Conservation (phyloP, 2,329 filamentous ascomycete genomes). For the Pochonia chlamydosporia region DNA sequence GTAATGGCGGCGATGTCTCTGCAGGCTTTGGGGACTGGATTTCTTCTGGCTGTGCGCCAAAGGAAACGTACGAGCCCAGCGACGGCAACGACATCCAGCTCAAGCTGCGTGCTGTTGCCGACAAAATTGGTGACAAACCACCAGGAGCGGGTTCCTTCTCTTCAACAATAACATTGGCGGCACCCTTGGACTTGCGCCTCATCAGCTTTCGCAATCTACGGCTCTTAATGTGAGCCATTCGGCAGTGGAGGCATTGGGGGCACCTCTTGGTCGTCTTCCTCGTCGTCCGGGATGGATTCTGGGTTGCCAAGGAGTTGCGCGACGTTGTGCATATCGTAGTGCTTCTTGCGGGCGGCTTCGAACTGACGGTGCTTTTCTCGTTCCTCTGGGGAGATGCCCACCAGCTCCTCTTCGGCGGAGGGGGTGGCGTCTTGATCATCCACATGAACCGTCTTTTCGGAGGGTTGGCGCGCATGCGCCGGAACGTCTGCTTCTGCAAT, state of each 20-base stretch:
- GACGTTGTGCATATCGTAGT: constrained; percentile 98
- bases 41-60: not conserved
- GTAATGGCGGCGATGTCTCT: not conserved
- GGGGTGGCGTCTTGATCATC: constrained; percentile 55
- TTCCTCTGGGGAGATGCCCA: constrained; percentile 63
- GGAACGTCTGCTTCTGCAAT: constrained; percentile 42
- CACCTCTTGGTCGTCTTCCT: constrained; percentile 31
- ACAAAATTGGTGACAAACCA: not conserved
- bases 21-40: not conserved
- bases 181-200: not conserved
- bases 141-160: not conserved
- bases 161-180: not conserved
- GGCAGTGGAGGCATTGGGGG: constrained; percentile 41
- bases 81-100: constrained; percentile 1
- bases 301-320: constrained; percentile 79
- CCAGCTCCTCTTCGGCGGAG: constrained; percentile 49
- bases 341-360: constrained; percentile 86
- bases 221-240: constrained; percentile 26
- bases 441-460: constrained; percentile 73
- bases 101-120: not conserved
- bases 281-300: constrained; percentile 58
- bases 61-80: not conserved
- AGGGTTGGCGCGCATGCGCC: constrained; percentile 29
- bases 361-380: constrained; percentile 88
- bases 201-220: not conserved